Percentiles rank a stretch among this genome's conserved stretches.
phyloP scores from a whole-genome alignment of 2,329 filamentous ascomycete species.

The Xylariaceae sp. region DNA sequence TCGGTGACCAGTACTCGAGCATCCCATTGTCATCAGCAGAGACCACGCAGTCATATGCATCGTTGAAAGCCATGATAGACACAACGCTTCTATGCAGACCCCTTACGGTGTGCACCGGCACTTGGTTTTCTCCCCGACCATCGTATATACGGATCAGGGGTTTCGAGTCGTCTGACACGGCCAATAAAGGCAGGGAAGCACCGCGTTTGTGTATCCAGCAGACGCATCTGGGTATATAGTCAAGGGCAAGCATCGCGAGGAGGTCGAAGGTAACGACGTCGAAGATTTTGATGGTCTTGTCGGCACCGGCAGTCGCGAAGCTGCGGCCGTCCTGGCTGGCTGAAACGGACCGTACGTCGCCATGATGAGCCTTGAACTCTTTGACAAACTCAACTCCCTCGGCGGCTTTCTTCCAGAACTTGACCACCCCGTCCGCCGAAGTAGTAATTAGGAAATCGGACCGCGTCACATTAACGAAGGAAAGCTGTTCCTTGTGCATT shows the following conservation, averaged over 20 bases:
- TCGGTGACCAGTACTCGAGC: conserved; percentile 94
- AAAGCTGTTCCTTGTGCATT: conserved; percentile 96
- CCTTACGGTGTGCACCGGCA: conserved; percentile 76
- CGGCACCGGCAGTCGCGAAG: conserved; percentile 84
- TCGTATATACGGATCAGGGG: conserved; percentile 83
- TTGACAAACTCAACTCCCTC: conserved; percentile 97
- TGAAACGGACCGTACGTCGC: conserved; percentile 81
- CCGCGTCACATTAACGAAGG: conserved; percentile 86
- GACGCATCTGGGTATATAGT: conserved; percentile 74
- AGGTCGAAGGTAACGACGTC: conserved; percentile 87
- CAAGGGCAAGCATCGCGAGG: conserved; percentile 77
- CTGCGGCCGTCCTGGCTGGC: conserved; percentile 89
- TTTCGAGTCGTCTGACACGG: conserved; percentile 75
- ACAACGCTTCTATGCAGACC: conserved; percentile 82
- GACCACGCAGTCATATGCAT: conserved; percentile 84
- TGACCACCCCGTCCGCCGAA: conserved; percentile 93
- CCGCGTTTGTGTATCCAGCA: conserved; percentile 92
- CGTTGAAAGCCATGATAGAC: conserved; percentile 86
- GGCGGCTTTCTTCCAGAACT: conserved; percentile 97
- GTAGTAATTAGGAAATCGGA: conserved; percentile 96
- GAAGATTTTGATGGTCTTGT: conserved; percentile 80
- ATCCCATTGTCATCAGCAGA: conserved; percentile 90
- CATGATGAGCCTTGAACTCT: conserved; percentile 89
- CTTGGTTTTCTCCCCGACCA: conserved; percentile 78
- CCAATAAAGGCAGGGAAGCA: conserved; percentile 83